Evolutionary conservation across 306 rosid species (phyloP).

Genomic region (Castanea crenata): DNA sequence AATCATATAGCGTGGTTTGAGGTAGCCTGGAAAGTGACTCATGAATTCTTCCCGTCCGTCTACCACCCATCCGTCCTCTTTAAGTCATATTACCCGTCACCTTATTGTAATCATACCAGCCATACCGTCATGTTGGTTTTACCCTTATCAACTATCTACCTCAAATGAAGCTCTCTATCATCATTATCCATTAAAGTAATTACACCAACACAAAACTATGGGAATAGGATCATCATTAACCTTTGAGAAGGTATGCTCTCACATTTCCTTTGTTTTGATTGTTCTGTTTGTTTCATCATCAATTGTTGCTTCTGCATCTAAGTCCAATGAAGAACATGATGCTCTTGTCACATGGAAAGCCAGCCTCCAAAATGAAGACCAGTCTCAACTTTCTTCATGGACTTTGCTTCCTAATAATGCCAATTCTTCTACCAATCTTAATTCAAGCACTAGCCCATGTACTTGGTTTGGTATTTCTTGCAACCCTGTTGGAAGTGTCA

Average conservation of each 20-base stretch:
- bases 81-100: too few relatives aligned
- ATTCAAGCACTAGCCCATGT: slow-evolving; percentile 14
- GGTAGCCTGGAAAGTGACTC: too few relatives aligned
- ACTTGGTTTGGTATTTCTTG: slow-evolving; percentile 40
- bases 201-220: neutral
- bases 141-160: too few relatives aligned
- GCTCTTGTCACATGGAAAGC: slow-evolving; percentile 42
- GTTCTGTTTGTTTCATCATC: neutral
- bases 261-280: slow-evolving; percentile 4
- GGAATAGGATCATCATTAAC: neutral
- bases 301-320: neutral
- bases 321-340: neutral
- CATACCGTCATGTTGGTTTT: too few relatives aligned
- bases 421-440: neutral
- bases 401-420: neutral
- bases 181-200: neutral
- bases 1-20: too few relatives aligned
- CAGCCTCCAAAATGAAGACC: slow-evolving; percentile 3
- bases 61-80: too few relatives aligned
- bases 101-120: too few relatives aligned
- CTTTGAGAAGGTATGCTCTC: slow-evolving; percentile 7
- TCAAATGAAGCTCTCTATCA: too few relatives aligned
- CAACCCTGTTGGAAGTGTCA: slow-evolving; percentile 19
- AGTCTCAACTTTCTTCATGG: slow-evolving; percentile 20
- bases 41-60: too few relatives aligned